A percentile compares a stretch with the other conserved stretches of the same genome.
phyloP scores from a whole-genome alignment of 805 yeast species.

The Zygosaccharomyces lentus region DNA sequence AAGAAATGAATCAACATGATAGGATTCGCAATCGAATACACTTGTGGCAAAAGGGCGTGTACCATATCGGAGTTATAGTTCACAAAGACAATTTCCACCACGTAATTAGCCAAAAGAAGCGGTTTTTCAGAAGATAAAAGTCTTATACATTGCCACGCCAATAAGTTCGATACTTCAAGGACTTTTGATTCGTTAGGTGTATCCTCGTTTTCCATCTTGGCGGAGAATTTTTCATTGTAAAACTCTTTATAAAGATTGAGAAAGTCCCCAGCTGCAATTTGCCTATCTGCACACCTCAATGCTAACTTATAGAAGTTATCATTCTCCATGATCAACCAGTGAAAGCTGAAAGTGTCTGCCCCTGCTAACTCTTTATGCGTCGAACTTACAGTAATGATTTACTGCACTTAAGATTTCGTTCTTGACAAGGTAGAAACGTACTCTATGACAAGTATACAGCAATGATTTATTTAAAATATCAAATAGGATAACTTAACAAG shows the following conservation, averaged over 20 bases:
- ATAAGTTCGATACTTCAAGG: constrained; percentile 8
- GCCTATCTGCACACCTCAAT: constrained; percentile 28
- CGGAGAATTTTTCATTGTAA: constrained; percentile 28
- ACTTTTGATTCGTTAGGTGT: constrained; percentile 11
- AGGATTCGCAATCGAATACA: constrained; percentile 17
- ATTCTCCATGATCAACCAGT: constrained; percentile 12
- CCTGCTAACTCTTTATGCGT: background rate
- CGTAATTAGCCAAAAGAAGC: constrained; percentile 27
- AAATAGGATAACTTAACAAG: too few species aligned
- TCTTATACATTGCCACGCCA: constrained; percentile 20
- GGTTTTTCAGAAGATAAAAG: constrained; percentile 20
- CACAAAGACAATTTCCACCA: constrained; percentile 28
- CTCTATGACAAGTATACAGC: background rate
- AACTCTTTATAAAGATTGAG: constrained; percentile 33
- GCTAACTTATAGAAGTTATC: constrained; percentile 27
- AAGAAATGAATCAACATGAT: constrained; percentile 26
- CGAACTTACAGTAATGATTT: background rate
- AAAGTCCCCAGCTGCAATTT: constrained; percentile 28
- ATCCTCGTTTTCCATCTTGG: constrained; percentile 18
- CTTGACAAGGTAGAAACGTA: background rate
- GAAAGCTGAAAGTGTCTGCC: background rate
- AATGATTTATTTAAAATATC: background rate
- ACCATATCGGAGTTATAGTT: constrained; percentile 30
- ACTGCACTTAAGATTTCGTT: background rate
- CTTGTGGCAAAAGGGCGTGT: constrained; percentile 22